phyloP scores from a whole-genome alignment of 257 asterid species.

The Solanum chilense region DNA sequence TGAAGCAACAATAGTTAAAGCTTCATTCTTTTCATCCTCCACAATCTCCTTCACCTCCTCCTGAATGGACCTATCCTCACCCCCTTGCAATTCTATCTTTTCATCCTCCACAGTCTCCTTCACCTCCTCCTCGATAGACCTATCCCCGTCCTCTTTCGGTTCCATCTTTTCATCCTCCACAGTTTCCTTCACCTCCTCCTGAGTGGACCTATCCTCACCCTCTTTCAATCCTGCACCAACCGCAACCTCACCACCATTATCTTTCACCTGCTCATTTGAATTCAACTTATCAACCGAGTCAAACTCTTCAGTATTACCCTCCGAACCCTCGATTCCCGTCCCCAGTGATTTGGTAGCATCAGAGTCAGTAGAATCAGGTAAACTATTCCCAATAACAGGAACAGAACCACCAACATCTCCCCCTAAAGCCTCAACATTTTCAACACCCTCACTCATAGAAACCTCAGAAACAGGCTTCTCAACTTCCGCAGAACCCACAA shows the following conservation, averaged over 20 bases:
- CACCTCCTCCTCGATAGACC: background rate
- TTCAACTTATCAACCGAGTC: slow-evolving; percentile 1
- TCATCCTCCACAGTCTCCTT: background rate
- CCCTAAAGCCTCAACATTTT: slow-evolving; percentile 6
- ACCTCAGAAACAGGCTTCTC: slow-evolving; percentile 20
- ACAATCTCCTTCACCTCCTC: slow-evolving; percentile 1
- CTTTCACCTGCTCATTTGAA: background rate
- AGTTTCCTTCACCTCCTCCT: slow-evolving; percentile 13
- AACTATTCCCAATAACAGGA: background rate
- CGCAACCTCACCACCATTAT: background rate
- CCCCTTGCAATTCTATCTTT: background rate
- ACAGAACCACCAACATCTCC: background rate
- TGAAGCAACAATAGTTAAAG: background rate
- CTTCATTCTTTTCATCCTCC: background rate
- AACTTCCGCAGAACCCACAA: background rate
- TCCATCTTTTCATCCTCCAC: background rate
- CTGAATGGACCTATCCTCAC: background rate
- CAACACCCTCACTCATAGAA: slow-evolving; percentile 18
- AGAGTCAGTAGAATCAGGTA: background rate
- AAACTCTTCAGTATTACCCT: slow-evolving; percentile 1
- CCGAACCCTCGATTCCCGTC: background rate
- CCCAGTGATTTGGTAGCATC: background rate
- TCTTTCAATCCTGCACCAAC: background rate
- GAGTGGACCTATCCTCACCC: background rate
- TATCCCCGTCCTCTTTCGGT: background rate